Evolutionary conservation across 257 asterid species (phyloP), one percentile per base, ranked within the genome.

Genomic region (Ligustrum vulgare): DNA sequence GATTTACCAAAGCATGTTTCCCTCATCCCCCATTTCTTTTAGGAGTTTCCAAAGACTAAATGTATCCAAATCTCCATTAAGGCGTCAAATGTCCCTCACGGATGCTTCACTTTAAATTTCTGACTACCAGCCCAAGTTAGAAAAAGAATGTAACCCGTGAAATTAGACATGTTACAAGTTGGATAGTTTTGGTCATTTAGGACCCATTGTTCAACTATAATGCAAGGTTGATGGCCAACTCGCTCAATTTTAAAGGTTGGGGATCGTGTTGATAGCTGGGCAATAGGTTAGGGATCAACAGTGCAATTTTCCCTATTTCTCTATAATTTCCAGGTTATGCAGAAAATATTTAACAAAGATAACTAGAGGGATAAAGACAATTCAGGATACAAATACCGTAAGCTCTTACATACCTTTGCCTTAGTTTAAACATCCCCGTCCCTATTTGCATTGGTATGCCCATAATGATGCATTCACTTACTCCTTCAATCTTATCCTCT

Each of bases 391-490:
- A 54, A 54, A 54, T 54, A 54, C 64, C 64, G 5, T 6, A 58
- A 74, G 63, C 13, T 58, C 6, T 37, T 47, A 76, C 79, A 63
- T 78, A 91, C 96, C 90, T 80, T 84, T 92, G 98, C 84, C 85
- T 84, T 66, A 94, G 82, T 89, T 94, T 92, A 80, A 94, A 86
- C 87, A 90, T 92, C 47, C 98, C 98, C 1, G 98, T 94, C 75
- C 97, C 98, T 36, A 89, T 36, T 78, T 62, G 94, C 89, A 90
- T 88, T 22, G 98, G 98, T 83, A 88, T 87, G 41, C 98, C 98
- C 97, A 92, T 88, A 51, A 94, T 92, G 83, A 94, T 91, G 87
- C 97, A 87, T 81, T 94, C 98, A 70, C 89, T 87, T 33, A 94
- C 97, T 77, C 98, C 98, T 85, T 89, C 96, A 75, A 94, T 94